Conservation (phyloP, 2,329 filamentous ascomycete genomes). For the Colletotrichum phormii region DNA sequence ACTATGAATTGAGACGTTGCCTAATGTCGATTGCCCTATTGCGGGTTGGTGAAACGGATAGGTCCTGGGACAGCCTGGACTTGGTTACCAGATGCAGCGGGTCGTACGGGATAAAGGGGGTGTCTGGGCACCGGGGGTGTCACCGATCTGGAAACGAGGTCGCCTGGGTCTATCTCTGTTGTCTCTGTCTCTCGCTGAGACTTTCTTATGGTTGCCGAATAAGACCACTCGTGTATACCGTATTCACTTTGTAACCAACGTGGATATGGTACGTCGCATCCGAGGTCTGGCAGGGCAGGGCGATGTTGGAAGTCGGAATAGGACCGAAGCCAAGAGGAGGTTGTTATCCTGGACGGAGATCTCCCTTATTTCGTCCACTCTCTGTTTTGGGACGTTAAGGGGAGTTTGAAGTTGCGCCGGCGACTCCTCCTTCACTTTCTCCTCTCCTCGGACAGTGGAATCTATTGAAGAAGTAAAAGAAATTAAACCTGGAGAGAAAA, state of each 20-base stretch:
- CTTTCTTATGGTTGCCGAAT: neutral
- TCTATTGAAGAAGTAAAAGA: neutral
- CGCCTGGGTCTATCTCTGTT: neutral
- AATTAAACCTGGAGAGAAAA: neutral
- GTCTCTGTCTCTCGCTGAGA: neutral
- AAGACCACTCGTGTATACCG: neutral
- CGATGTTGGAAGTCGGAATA: neutral
- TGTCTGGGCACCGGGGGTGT: neutral
- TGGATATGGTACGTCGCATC: no score
- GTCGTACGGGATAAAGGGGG: neutral
- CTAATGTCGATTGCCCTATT: neutral
- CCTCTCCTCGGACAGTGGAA: neutral
- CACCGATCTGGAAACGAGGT: neutral
- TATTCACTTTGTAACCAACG: neutral
- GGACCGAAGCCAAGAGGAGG: neutral
- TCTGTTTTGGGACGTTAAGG: neutral
- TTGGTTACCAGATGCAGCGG: neutral
- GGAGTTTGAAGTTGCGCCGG: neutral
- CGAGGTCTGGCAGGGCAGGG: neutral
- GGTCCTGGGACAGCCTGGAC: neutral
- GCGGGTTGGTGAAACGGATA: neutral
- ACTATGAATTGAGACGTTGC: neutral
- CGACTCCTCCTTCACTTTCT: neutral
- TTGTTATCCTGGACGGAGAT: slow-evolving; percentile 3
- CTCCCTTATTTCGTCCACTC: neutral